Base-by-base conservation (phyloP, 2,329 filamentous ascomycete genomes). In the Ceratocystis albifundus region DNA sequence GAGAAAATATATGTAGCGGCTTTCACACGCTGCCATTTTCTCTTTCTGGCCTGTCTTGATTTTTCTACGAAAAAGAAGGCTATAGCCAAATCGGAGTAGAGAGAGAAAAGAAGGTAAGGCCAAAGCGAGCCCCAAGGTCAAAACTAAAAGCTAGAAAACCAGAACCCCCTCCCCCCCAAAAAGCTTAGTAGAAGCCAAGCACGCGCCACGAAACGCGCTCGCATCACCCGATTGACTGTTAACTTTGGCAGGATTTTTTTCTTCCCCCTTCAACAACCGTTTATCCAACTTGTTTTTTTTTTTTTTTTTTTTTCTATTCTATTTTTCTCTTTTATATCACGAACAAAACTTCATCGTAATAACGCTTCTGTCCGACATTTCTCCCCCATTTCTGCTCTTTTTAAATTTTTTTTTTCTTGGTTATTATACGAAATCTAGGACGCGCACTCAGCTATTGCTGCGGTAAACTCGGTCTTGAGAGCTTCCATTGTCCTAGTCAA, bases 121-220 rank as follows among this genome's bases (percentile, higher is more conserved):
- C 36, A 41, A 41, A 41, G 36, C 36, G 36, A 41, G 36, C 36
- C 36, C 36, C 10, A 41, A 41, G 36, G 36, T 41, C 36, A 41
- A 41, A 41, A 41, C 4, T 41, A 41, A 41, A 41, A 41, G 10
- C 36, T 41, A 41, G 36, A 41, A 41, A 41, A 41, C 36, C 36
- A 63, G 41, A 48, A n/a, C n/a, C n/a, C n/a, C n/a, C n/a, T n/a
- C n/a, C n/a, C 28, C 10, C 36, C 61, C 10, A 44, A 17, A 30
- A 46, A 46, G 59, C 41, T 41, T 41, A 41, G 36, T 32, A 62
- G 55, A 28, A 61, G 20, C 20, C 48, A 53, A 46, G 44, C 44
- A 63, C 61, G 61, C 61, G 61, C 46, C 61, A 48, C 61, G 61
- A 48, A 36, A 48, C 61, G 61, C 61, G 61, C 32, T 63, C 46